phyloP scores from a whole-genome alignment of 208 protist genomes.

The Wallacemonas rigidus region DNA sequence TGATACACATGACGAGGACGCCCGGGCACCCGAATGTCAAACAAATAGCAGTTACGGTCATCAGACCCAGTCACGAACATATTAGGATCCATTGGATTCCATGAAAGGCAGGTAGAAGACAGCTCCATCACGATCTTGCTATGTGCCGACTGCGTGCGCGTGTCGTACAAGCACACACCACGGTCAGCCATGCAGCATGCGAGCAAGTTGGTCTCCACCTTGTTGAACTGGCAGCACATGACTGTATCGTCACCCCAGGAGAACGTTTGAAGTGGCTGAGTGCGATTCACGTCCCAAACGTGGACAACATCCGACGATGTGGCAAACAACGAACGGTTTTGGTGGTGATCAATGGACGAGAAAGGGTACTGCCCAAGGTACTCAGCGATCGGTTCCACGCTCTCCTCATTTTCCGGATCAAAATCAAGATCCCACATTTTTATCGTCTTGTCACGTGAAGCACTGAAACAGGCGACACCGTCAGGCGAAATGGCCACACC shows the following conservation, averaged over 20 bases:
- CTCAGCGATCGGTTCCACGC: constrained; percentile 75
- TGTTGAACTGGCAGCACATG: constrained; percentile 93
- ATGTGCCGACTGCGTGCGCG: constrained; percentile 83
- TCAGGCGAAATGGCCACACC: constrained; percentile 91
- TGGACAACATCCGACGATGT: constrained; percentile 92
- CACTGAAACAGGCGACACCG: constrained; percentile 91
- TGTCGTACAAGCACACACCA: constrained; percentile 95
- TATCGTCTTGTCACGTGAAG: constrained; percentile 95
- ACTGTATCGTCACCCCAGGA: constrained; percentile 95
- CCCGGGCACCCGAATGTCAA: constrained; percentile 96
- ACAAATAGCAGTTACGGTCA: constrained; percentile 98
- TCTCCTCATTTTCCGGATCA: constrained; percentile 29
- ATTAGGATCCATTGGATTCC: constrained; percentile 98
- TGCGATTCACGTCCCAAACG: constrained; percentile 93
- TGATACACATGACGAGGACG: constrained; percentile 94
- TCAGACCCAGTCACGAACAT: constrained; percentile 96
- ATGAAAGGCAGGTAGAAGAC: constrained; percentile 92
- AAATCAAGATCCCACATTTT: constrained; percentile 96
- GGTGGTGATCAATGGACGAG: constrained; percentile 94
- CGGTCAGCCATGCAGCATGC: constrained; percentile 93
- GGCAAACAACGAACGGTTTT: constrained; percentile 86
- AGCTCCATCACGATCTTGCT: constrained; percentile 95
- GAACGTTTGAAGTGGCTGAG: constrained; percentile 93
- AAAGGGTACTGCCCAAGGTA: constrained; percentile 93
- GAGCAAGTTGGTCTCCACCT: constrained; percentile 90